Percentiles rank a stretch among this genome's conserved stretches.
Conservation (phyloP, 2,329 filamentous ascomycete genomes). For the Fusarium napiforme region DNA sequence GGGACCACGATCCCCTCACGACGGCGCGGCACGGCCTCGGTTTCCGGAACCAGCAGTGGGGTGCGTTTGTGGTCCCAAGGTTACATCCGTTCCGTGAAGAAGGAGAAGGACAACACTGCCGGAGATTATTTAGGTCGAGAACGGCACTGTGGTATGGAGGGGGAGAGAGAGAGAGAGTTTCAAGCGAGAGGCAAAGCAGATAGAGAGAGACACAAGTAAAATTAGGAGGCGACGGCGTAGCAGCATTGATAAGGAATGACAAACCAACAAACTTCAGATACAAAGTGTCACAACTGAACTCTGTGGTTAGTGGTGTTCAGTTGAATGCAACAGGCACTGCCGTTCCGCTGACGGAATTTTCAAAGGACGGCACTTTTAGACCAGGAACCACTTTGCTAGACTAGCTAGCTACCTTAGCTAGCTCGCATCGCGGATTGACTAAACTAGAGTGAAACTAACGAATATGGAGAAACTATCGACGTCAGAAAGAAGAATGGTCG, state of each 20-base stretch:
- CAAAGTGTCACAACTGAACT: not conserved
- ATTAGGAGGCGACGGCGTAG: not conserved
- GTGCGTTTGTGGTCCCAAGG: slow-evolving; percentile 30
- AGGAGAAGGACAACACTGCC: slow-evolving; percentile 15
- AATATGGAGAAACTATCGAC: not conserved
- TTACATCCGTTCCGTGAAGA: slow-evolving; percentile 20
- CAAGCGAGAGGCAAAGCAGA: not conserved
- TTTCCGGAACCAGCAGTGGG: slow-evolving; percentile 43
- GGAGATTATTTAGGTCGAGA: slow-evolving; percentile 35
- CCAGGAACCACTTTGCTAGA: slow-evolving; percentile 25
- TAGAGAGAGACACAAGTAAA: not conserved
- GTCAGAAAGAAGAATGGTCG: slow-evolving; percentile 18
- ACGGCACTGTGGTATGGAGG: not conserved
- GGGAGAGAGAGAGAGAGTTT: not conserved
- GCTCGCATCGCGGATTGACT: not conserved
- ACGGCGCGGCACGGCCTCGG: slow-evolving; percentile 21
- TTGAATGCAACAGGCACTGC: slow-evolving; percentile 14
- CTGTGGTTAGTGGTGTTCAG: slow-evolving; percentile 11
- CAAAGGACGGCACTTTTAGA: slow-evolving; percentile 28
- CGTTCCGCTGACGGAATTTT: slow-evolving; percentile 20
- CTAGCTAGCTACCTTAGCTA: not conserved
- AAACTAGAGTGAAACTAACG: slow-evolving; percentile 3
- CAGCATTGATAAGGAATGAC: not conserved
- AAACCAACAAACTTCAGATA: not conserved
- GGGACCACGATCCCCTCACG: slow-evolving; percentile 16